phyloP scores from a whole-genome alignment of 176 grass and related monocot species.

The Chloris gayana region DNA sequence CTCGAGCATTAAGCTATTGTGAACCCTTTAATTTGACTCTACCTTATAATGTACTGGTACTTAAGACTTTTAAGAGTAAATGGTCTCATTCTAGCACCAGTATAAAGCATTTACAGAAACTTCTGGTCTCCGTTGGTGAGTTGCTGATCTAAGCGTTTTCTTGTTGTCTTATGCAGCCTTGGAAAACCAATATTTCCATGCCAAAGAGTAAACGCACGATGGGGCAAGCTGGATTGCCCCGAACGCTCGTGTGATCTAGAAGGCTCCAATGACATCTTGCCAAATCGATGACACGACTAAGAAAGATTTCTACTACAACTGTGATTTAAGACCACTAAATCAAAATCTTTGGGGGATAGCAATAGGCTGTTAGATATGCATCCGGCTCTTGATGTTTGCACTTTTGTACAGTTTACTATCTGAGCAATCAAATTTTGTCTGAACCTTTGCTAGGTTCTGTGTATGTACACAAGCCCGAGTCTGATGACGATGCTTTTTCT shows the following conservation, averaged over 20 bases:
- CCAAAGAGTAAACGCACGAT: slow-evolving; percentile 89
- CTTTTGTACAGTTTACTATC: slow-evolving; percentile 4
- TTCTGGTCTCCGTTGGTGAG: neutral
- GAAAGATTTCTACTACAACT: neutral
- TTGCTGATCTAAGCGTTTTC: slow-evolving; percentile 9
- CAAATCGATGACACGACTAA: slow-evolving; percentile 42
- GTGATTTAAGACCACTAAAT: neutral
- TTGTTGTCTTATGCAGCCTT: slow-evolving; percentile 60
- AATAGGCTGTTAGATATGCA: slow-evolving; percentile 29
- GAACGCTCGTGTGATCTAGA: slow-evolving; percentile 81
- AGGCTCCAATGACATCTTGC: slow-evolving; percentile 55
- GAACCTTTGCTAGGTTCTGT: slow-evolving; percentile 4
- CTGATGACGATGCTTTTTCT: slow-evolving; percentile 9
- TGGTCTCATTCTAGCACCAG: slow-evolving; percentile 8
- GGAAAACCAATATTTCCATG: slow-evolving; percentile 91
- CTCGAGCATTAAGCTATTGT: neutral
- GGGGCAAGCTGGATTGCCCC: slow-evolving; percentile 91
- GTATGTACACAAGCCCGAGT: neutral
- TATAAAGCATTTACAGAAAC: neutral
- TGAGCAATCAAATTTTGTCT: neutral
- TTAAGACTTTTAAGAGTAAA: neutral
- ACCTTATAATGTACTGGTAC: neutral
- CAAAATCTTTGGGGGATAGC: slow-evolving; percentile 18
- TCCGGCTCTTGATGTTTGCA: neutral
- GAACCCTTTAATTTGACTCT: neutral